Evolutionary conservation across 106 monocot genomes (phyloP), one percentile per base, ranked within the genome.

Genomic region (Apostasia ramifera): DNA sequence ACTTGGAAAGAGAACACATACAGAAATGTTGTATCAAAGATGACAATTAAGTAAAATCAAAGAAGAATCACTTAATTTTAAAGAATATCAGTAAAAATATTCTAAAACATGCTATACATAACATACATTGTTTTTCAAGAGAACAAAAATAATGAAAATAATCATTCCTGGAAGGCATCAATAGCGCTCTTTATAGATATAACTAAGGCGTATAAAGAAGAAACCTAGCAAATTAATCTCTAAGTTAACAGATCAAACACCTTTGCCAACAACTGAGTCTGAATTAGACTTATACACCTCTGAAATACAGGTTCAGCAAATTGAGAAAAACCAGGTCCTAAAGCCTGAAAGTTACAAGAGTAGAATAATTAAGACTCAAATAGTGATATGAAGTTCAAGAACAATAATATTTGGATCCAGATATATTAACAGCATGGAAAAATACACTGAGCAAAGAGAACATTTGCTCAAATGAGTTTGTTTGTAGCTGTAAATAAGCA

Each of bases 281-380:
- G 86, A 45, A 98, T 87, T 69, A 98, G 79, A 78, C 58, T 83
- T 52, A 90, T 90, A 76, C 97, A 98, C 70, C 92, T 82, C 69
- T 87, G 87, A 73, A 85, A 98, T 52, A 90, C 92, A 55, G 92
- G 89, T 67, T 92, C 89, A 66, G 97, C 85, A 85, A 90, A 98
- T 53, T 74, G 92, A 72, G 92, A 75, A 90, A 98, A 98, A 54
- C 89, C 97, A 26, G 92, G 79, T 56, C 97, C 97, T 68, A 98
- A 69, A 63, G 97, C 97, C 97, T 98, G 79, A 26, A 77, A 70
- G 47, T 59, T 9, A 39, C 2, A 67, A 26, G 40, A 48, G 8
- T 65, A 2, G 26, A 26, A 48, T 26, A 65, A 47, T 47, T 65
- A 47, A 48, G 43, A 48, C 5, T 48, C 26, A 14, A 65, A 65